A percentile compares a stretch with the other conserved stretches of the same genome.
Conservation (phyloP, 2,329 filamentous ascomycete genomes). For the Cladosporium velox region DNA sequence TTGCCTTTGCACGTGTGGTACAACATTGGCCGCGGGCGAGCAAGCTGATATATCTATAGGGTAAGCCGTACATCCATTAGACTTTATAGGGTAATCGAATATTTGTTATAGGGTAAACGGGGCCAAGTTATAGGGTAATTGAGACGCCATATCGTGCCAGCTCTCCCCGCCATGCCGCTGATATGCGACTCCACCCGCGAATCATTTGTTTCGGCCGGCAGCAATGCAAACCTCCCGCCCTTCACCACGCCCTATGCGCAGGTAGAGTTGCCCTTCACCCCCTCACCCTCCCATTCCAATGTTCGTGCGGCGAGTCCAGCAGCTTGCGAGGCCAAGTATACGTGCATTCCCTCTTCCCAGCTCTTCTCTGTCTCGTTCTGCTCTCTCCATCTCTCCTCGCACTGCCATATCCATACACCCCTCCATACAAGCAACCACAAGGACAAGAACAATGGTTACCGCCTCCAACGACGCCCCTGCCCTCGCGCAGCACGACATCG, state of each 20-base stretch:
- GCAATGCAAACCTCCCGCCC: background rate
- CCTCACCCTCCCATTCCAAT: slow-evolving; percentile 1
- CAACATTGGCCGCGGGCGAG: background rate
- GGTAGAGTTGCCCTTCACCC: slow-evolving; percentile 2
- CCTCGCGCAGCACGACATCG: slow-evolving; percentile 21
- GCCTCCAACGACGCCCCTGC: slow-evolving; percentile 24
- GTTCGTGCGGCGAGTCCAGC: slow-evolving; percentile 7
- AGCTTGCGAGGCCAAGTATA: slow-evolving; percentile 19
- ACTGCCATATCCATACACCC: background rate
- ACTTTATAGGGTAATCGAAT: slow-evolving; percentile 8
- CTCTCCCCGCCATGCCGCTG: slow-evolving; percentile 10
- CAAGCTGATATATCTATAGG: slow-evolving; percentile 14
- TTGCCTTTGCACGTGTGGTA: background rate
- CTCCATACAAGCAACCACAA: background rate
- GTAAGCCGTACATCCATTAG: background rate
- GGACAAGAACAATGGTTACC: slow-evolving; percentile 20
- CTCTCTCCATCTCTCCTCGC: background rate
- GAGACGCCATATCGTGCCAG: background rate
- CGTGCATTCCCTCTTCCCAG: background rate
- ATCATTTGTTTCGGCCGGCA: background rate
- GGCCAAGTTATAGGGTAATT: slow-evolving; percentile 19
- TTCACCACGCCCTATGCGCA: background rate
- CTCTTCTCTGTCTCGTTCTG: background rate
- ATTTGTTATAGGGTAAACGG: slow-evolving; percentile 4
- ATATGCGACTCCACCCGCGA: slow-evolving; percentile 14